These are phyloP conservation scores for Leishmania braziliensis DNA, from an alignment of 208 protist genomes.

Conservation along the genomic window DNA sequence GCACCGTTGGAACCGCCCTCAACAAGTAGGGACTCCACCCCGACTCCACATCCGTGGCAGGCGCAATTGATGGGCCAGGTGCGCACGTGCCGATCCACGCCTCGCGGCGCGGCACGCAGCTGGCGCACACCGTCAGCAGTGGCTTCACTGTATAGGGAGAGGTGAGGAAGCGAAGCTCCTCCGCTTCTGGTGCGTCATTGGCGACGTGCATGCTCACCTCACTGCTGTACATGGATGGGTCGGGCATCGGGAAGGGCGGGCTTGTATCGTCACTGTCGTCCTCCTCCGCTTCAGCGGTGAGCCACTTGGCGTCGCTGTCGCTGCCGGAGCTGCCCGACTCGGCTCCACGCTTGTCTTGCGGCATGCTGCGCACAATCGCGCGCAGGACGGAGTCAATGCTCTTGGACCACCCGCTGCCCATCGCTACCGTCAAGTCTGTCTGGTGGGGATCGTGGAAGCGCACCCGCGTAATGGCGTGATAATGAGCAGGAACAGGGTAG, in stretches of 20 bases:
- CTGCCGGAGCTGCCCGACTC: not conserved
- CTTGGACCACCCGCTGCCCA: constrained; percentile 55
- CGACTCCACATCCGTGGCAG: not conserved
- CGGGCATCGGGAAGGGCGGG: constrained; percentile 12
- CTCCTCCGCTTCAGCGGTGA: constrained; percentile 19
- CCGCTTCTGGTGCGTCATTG: not conserved
- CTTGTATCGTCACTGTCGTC: constrained; percentile 11
- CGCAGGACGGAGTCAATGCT: constrained; percentile 56
- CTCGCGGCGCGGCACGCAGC: constrained; percentile 75
- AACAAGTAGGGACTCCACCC: constrained; percentile 22
- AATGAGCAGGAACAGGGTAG: constrained; percentile 45
- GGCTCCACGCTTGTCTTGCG: constrained; percentile 12
- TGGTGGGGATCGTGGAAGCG: constrained; percentile 60
- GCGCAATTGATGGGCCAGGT: constrained; percentile 13
- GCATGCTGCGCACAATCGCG: constrained; percentile 39
- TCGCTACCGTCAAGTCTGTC: constrained; percentile 59
- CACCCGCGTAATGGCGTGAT: constrained; percentile 82
- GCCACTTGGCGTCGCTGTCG: constrained; percentile 5
- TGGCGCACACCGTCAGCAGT: constrained; percentile 75
- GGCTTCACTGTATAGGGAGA: constrained; percentile 67
- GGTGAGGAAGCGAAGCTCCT: constrained; percentile 25
- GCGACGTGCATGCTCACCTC: constrained; percentile 15
- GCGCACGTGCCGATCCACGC: constrained; percentile 49
- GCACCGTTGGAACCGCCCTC: constrained; percentile 58
- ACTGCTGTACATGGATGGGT: not conserved